A percentile compares a stretch with the other conserved stretches of the same genome.
Conservation (phyloP, 257 asterid genomes). For the Eustoma russellianum region DNA sequence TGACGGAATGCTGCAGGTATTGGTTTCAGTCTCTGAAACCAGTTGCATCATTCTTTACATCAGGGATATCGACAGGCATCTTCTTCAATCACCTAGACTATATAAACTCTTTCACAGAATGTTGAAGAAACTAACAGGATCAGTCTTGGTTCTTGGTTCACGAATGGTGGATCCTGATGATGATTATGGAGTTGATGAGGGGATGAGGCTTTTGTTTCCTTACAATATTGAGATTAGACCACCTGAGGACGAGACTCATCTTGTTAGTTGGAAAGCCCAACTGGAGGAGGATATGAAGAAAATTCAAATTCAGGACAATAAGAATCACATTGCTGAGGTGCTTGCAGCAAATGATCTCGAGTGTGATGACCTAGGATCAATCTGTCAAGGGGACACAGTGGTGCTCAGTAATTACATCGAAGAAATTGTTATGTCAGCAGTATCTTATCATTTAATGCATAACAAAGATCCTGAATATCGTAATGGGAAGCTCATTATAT, state of each 20-base stretch:
- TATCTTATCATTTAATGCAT: slow-evolving; percentile 70
- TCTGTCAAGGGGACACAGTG: slow-evolving; percentile 63
- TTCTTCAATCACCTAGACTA: slow-evolving; percentile 54
- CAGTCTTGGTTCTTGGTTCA: slow-evolving; percentile 83
- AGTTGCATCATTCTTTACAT: slow-evolving; percentile 66
- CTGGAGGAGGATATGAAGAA: slow-evolving; percentile 78
- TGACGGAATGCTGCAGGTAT: slow-evolving; percentile 38
- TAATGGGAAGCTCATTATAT: slow-evolving; percentile 88
- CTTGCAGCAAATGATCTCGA: slow-evolving; percentile 91
- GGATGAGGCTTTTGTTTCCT: slow-evolving; percentile 55
- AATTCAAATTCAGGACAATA: slow-evolving; percentile 78
- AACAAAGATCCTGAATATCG: slow-evolving; percentile 77
- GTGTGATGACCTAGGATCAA: slow-evolving; percentile 81
- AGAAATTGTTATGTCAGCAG: slow-evolving; percentile 83
- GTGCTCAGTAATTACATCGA: slow-evolving; percentile 60
- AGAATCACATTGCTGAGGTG: slow-evolving; percentile 80
- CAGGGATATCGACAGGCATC: slow-evolving; percentile 67
- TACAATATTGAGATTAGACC: slow-evolving; percentile 75
- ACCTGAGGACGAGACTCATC: slow-evolving; percentile 79
- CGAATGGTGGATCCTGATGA: slow-evolving; percentile 55
- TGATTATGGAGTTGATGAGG: slow-evolving; percentile 49
- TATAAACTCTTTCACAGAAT: slow-evolving; percentile 54
- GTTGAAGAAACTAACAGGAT: slow-evolving; percentile 76
- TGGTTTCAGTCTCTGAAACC: slow-evolving; percentile 57
- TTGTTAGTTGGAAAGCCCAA: slow-evolving; percentile 75